phyloP scores from a whole-genome alignment of 179 eudicot species.

The Spergularia azorica region DNA sequence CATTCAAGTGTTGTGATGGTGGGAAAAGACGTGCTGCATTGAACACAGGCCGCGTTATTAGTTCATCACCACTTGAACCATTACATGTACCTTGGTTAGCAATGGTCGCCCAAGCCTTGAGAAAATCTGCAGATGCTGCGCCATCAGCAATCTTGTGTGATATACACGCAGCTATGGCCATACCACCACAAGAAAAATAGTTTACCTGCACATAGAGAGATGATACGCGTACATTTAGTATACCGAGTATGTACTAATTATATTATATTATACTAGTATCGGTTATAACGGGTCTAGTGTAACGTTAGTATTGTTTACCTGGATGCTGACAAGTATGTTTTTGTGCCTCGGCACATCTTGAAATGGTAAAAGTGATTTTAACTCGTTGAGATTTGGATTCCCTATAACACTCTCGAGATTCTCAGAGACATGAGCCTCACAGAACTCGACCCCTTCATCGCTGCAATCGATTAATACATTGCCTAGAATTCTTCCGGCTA shows the following conservation, averaged over 20 bases:
- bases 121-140: background rate
- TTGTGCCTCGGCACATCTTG: background rate
- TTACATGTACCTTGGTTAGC: background rate
- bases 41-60: background rate
- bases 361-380: slow-evolving; percentile 7
- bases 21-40: background rate
- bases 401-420: background rate
- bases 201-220: slow-evolving; percentile 14
- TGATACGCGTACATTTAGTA: too few relatives aligned
- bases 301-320: too few relatives aligned
- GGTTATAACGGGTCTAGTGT: too few relatives aligned
- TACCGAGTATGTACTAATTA: too few relatives aligned
- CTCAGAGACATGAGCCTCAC: slow-evolving; percentile 26
- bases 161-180: slow-evolving; percentile 7
- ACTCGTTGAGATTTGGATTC: background rate
- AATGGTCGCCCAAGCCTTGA: slow-evolving; percentile 3
- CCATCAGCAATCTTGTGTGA: slow-evolving; percentile 21
- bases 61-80: too few relatives aligned
- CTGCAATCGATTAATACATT: slow-evolving; percentile 28
- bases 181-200: slow-evolving; percentile 20
- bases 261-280: too few relatives aligned
- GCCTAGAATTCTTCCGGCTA: slow-evolving; percentile 39
- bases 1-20: background rate
- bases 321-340: background rate
- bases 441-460: slow-evolving; percentile 35